Base-by-base conservation (phyloP, 768 basidiomycete genomes). In the Chalciporus piperatus region DNA sequence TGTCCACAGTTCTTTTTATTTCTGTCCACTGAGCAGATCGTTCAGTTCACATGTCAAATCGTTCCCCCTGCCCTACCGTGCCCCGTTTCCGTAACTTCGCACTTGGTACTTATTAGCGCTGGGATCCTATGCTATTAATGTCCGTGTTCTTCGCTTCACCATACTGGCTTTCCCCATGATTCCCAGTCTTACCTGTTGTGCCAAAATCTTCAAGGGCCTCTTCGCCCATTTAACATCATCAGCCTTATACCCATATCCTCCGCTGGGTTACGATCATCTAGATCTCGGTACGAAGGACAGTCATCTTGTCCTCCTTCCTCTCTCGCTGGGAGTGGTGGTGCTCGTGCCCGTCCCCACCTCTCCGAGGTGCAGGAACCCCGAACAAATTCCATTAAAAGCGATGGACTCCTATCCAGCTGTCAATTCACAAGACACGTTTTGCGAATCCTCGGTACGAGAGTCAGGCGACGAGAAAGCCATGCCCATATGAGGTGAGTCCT, bases 251-350 rank as follows among this genome's bases (percentile, higher is more conserved):
- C 12, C 32, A 17, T 48, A 49, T n/a, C n/a, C n/a, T n/a, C n/a
- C n/a, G n/a, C n/a, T n/a, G n/a, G n/a, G n/a, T 13, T 52, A 47
- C 40, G 39, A 51, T 35, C 43, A 51, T 40, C 38, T 17, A 14
- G 20, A 48, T 28, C 14, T 25, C 12, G 14, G 22, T 13, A 19
- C 25, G 6, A 35, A 43, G 12, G 25, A 10, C 14, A 5, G 12
- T 14, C 30, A 48, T n/a, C 8, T 14, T 9, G 25, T 50, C 16
- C 11, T 52, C 33, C 32, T 56, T 25, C 50, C 45, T 23, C 23
- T 56, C 35, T 27, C 44, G 5, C 40, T 39, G 7, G 3, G 46
- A 16, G 33, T 40, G 3, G 17, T 37, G 22, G 45, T 52, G 28
- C 33, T 41, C 20, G 42, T 56, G 37, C 47, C 47, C 28, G 16